phyloP scores from a whole-genome alignment of 257 asterid species.

The Nicotiana tabacum region DNA sequence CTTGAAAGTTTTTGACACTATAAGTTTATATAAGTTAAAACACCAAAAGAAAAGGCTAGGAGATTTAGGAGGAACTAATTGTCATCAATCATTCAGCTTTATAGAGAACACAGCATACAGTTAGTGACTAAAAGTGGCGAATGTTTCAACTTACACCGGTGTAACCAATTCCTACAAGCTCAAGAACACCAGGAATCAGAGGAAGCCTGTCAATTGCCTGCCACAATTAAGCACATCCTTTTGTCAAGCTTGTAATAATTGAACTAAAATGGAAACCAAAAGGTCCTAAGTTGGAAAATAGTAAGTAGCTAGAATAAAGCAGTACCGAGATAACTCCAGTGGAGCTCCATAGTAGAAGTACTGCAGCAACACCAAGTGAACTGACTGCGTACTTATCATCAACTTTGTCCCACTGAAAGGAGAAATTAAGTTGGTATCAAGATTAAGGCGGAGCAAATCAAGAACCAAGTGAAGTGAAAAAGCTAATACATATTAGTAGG shows the following conservation, averaged over 20 bases:
- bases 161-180: constrained; percentile 86
- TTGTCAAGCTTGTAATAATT: background rate
- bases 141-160: constrained; percentile 54
- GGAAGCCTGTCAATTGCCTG: constrained; percentile 95
- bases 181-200: constrained; percentile 74
- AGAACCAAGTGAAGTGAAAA: background rate
- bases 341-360: constrained; percentile 52
- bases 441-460: background rate
- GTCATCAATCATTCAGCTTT: background rate
- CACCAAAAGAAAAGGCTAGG: background rate
- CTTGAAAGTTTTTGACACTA: background rate
- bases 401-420: constrained; percentile 71
- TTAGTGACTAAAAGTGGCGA: background rate
- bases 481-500: background rate
- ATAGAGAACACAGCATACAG: background rate
- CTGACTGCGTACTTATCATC: constrained; percentile 88
- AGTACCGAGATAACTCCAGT: constrained; percentile 66
- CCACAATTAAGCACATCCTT: background rate
- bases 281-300: background rate
- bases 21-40: too few species aligned
- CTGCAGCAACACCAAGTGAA: constrained; percentile 67
- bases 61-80: background rate
- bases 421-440: background rate
- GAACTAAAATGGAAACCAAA: background rate
- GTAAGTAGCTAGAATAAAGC: background rate